phyloP scores from a whole-genome alignment of 2,329 filamentous ascomycete species.

The Alternaria triticina region DNA sequence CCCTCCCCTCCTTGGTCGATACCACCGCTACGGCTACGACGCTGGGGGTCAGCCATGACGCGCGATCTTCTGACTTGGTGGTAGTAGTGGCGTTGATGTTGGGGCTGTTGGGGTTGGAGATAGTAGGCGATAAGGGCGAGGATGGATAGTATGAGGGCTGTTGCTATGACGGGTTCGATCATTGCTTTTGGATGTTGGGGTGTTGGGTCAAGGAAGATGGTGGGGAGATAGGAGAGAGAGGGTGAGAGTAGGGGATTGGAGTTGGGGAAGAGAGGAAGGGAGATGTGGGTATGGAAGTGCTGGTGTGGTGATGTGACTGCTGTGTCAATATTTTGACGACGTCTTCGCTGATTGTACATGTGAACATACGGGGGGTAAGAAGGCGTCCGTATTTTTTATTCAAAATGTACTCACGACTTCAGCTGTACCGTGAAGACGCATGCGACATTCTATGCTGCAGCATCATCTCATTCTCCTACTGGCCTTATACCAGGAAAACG shows the following conservation, averaged over 20 bases:
- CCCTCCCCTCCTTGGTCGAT: accelerated
- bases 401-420: accelerated
- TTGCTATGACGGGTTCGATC: not conserved
- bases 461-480: too few relatives aligned
- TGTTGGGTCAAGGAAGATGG: not conserved
- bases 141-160: not conserved
- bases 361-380: not conserved
- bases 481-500: too few relatives aligned
- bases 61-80: not conserved
- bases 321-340: not conserved
- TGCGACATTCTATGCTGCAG: not conserved
- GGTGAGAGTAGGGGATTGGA: too few relatives aligned
- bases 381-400: not conserved
- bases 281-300: not conserved
- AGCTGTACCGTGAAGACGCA: not conserved
- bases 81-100: not conserved
- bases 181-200: not conserved
- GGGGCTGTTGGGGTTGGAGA: not conserved
- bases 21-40: accelerated
- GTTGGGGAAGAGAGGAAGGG: not conserved
- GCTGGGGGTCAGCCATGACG: not conserved
- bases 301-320: not conserved
- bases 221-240: too few relatives aligned
- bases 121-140: not conserved
- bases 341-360: not conserved